Percentiles rank a stretch among this genome's conserved stretches.
Conservation (phyloP, 305 asterid species). For the Fraxinus floribunda region DNA sequence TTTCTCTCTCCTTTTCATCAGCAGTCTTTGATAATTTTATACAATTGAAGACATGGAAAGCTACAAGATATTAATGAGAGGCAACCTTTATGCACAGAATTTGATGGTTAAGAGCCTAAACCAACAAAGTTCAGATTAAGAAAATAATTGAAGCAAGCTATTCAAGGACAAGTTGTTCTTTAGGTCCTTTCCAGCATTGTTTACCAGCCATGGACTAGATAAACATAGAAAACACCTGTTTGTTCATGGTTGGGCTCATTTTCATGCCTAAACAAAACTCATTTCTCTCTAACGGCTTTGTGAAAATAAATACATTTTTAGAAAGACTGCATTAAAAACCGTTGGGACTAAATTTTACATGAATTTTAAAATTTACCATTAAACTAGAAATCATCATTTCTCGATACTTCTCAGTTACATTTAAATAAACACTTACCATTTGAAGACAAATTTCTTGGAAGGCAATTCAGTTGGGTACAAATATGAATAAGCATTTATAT, state of each 20-base stretch:
- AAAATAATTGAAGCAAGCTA: not conserved
- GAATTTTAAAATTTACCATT: not conserved
- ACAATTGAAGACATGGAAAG: not conserved
- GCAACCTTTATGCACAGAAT: not conserved
- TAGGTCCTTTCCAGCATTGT: not conserved
- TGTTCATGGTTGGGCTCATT: not conserved
- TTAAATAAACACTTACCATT: slow-evolving; percentile 53
- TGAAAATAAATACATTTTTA: not conserved
- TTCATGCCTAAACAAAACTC: not conserved
- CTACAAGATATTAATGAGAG: not conserved
- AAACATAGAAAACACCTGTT: not conserved
- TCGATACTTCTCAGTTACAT: not conserved
- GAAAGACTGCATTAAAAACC: slow-evolving; percentile 1
- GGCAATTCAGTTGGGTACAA: slow-evolving; percentile 64
- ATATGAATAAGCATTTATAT: slow-evolving; percentile 87
- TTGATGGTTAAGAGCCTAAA: not conserved
- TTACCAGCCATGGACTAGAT: not conserved
- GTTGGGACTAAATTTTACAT: not conserved
- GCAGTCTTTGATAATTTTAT: not conserved
- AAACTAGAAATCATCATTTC: not conserved
- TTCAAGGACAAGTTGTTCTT: not conserved
- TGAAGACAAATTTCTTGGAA: slow-evolving; percentile 64
- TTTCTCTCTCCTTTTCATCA: not conserved
- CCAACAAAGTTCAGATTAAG: not conserved
- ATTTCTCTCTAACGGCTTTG: not conserved